Conservation (phyloP, 2,329 filamentous ascomycete genomes). For the Ascochyta rabiei region DNA sequence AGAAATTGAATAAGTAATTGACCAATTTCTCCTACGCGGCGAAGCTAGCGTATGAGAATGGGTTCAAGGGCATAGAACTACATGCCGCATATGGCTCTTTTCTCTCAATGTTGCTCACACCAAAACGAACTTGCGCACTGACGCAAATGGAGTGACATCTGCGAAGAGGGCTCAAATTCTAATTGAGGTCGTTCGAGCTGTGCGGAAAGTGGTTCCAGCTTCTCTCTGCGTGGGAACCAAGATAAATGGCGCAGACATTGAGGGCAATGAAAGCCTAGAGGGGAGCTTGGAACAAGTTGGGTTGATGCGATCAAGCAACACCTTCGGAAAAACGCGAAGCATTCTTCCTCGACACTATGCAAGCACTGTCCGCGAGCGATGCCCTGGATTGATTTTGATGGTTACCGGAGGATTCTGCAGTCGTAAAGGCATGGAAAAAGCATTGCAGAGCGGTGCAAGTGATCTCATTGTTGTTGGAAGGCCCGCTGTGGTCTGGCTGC, state of each 20-base stretch:
- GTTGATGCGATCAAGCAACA: conserved; percentile 45
- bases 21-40: conserved; percentile 66
- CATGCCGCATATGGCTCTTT: conserved; percentile 61
- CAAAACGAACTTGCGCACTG: conserved; percentile 55
- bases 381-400: conserved; percentile 52
- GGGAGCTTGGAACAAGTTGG: conserved; percentile 65
- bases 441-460: conserved; percentile 50
- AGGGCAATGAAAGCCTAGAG: conserved; percentile 48
- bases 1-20: conserved; percentile 61
- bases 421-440: conserved; percentile 61
- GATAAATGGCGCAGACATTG: conserved; percentile 57
- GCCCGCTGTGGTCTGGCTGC: conserved; percentile 17
- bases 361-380: conserved; percentile 53
- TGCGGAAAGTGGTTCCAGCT: conserved; percentile 50
- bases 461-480: conserved; percentile 25
- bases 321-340: conserved; percentile 65
- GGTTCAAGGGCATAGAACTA: conserved; percentile 61
- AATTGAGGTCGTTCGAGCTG: conserved; percentile 53
- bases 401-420: conserved; percentile 65
- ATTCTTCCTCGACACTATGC: conserved; percentile 72
- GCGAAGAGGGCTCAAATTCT: conserved; percentile 55
- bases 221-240: conserved; percentile 58
- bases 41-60: conserved; percentile 55
- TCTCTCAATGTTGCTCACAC: conserved; percentile 51
- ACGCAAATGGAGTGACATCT: conserved; percentile 56